Base-by-base conservation (phyloP, 2,329 filamentous ascomycete genomes). In the Pseudocercospora fuligena region DNA sequence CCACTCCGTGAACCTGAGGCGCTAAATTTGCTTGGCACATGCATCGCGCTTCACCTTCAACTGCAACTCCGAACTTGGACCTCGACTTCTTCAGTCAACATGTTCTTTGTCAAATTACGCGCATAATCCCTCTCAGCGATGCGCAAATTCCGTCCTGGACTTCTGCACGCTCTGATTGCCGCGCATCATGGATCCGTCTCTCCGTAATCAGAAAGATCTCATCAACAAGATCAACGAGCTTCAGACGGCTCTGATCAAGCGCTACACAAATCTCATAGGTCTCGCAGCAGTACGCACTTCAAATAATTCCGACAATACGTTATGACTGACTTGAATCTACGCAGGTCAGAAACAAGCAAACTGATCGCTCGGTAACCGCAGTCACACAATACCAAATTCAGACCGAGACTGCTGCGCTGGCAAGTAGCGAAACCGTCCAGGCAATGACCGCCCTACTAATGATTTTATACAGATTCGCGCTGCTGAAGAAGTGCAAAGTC, bases 401-500 rank as follows among this genome's bases (percentile, higher is more conserved):
- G 64, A 84, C 87, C 6, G 86, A 89, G 72, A 87, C 85, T 3
- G 83, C 85, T 11, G 85, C 85, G 14, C 76, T 90, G 76, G 87
- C 88, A 75, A 51, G 59, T 21, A 51, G 29, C 43, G 33, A 16
- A 36, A 36, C 5, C 5, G 33, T 36, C 9, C 11, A 36, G 11
- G 11, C 11, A 16, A 14, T 36, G 33, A 3, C 33, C 33, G 33
- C 33, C 27, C 12, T 31, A 19, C 14, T 47, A 19, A 59, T 65
- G 33, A 46, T 66, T 53, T 60, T 40, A 25, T 36, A 0, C 65
- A 87, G 87, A 84, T 89, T 69, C 85, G 86, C 64, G 84, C 86
- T 1, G 85, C 86, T 14, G 88, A 91, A 78, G 88, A 90, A 63
- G 80, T 89, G 11, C 82, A 89, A 65, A 83, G 84, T 12, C 76